Percentiles rank a stretch among this genome's conserved stretches.
These are phyloP conservation scores for Haplosporangium gracile DNA, from an alignment of 192 early-diverging fungal genomes.

Conservation along the genomic window DNA sequence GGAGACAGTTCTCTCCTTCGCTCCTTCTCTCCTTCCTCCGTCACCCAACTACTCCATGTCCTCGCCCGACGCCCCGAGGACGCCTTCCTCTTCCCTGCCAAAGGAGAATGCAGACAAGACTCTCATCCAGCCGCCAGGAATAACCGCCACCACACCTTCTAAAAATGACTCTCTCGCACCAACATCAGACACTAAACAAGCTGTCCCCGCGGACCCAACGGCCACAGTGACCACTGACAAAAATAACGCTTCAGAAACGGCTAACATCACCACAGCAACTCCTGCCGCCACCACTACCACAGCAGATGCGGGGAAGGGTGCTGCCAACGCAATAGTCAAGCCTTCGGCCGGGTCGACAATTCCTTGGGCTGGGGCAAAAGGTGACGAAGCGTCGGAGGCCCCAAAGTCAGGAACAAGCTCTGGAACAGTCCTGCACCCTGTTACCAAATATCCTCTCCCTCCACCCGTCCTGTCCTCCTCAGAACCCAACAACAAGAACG, in stretches of 20 bases:
- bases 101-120: slow-evolving; percentile 5
- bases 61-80: slow-evolving; percentile 25
- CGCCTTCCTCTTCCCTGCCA: background rate
- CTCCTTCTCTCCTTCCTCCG: background rate
- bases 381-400: background rate
- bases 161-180: background rate
- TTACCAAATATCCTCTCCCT: background rate
- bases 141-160: background rate
- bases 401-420: slow-evolving; percentile 7
- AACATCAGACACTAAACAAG: background rate
- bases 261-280: background rate
- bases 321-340: background rate
- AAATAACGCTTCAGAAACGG: background rate
- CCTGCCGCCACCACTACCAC: background rate
- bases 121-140: background rate
- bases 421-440: slow-evolving; percentile 5
- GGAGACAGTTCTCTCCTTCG: background rate
- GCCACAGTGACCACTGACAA: background rate
- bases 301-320: background rate
- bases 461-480: background rate
- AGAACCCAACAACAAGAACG: background rate
- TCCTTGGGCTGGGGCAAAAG: slow-evolving; percentile 1
- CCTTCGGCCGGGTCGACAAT: background rate
- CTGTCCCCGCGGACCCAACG: background rate
- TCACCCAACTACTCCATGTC: slow-evolving; percentile 21